Evolutionary conservation across 2,329 filamentous ascomycete species (phyloP).

Genomic region (Alternaria consortialis): DNA sequence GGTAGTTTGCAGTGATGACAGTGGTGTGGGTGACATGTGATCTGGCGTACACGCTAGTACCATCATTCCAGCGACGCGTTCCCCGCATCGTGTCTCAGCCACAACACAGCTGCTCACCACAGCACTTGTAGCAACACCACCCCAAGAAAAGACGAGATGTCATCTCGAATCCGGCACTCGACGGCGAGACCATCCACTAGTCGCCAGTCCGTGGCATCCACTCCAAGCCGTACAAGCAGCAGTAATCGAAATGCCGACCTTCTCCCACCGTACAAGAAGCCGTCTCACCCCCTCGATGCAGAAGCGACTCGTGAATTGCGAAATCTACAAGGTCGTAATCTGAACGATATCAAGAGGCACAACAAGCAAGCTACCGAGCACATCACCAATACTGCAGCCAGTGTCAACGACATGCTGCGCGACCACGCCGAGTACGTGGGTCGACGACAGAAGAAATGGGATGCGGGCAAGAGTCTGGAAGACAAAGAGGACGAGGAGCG

Average conservation of each 20-base stretch:
- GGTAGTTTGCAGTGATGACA: no score
- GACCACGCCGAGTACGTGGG: constrained; percentile 51
- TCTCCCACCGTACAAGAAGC: constrained; percentile 64
- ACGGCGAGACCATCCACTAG: constrained; percentile 24
- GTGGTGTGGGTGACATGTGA: constrained; percentile 1
- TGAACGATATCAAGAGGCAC: constrained; percentile 59
- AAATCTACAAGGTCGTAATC: constrained; percentile 54
- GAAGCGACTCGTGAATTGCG: constrained; percentile 58
- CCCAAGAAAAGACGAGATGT: constrained; percentile 25
- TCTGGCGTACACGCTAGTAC: constrained; percentile 11
- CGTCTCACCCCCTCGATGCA: constrained; percentile 60
- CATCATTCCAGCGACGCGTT: constrained; percentile 1
- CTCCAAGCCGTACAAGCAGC: constrained; percentile 10
- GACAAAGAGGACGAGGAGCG: constrained; percentile 51
- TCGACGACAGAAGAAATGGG: constrained; percentile 45
- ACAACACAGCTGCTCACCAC: background rate
- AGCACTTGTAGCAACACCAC: background rate
- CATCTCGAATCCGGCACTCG: constrained; percentile 29
- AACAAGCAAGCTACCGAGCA: constrained; percentile 57
- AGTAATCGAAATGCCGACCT: constrained; percentile 20
- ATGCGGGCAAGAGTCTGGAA: constrained; percentile 47
- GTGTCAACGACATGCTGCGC: constrained; percentile 65
- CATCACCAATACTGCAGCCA: constrained; percentile 60
- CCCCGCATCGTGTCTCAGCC: constrained; percentile 2
- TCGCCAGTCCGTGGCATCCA: constrained; percentile 12